These are phyloP conservation scores for Hypomyces perniciosus DNA, from an alignment of 2,329 filamentous ascomycete species.

Conservation along the genomic window DNA sequence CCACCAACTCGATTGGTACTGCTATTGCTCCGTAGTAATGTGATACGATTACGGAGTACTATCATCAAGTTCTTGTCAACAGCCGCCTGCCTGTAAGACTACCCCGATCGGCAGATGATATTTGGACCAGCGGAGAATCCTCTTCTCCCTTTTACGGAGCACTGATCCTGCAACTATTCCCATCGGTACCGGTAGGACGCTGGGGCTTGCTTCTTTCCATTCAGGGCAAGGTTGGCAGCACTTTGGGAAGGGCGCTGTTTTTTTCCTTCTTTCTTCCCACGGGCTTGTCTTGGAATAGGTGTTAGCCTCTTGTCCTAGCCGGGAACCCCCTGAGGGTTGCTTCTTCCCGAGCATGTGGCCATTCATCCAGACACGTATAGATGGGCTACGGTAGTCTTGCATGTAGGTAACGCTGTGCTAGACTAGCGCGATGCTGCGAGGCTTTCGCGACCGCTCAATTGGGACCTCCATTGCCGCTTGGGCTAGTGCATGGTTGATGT, in stretches of 20 bases:
- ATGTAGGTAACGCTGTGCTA: constrained; percentile 8
- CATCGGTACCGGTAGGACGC: too few relatives aligned
- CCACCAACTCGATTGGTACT: too few relatives aligned
- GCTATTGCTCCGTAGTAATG: too few relatives aligned
- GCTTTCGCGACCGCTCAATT: constrained; percentile 15
- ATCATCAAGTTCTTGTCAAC: too few relatives aligned
- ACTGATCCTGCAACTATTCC: too few relatives aligned
- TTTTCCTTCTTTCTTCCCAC: not conserved
- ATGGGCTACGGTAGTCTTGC: constrained; percentile 12
- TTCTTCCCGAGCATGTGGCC: constrained; percentile 13
- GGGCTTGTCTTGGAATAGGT: not conserved
- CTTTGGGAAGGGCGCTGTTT: not conserved
- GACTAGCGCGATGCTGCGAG: constrained; percentile 6
- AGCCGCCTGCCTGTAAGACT: too few relatives aligned
- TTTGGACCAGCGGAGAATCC: too few relatives aligned
- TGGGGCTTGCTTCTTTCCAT: too few relatives aligned
- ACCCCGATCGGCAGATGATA: too few relatives aligned
- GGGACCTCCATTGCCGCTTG: constrained; percentile 16
- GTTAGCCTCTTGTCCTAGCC: not conserved
- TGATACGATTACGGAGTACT: too few relatives aligned
- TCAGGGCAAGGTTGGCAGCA: too few relatives aligned
- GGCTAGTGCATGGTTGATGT: constrained; percentile 9
- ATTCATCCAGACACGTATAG: constrained; percentile 8
- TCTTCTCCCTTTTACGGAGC: too few relatives aligned
- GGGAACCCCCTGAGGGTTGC: constrained; percentile 4